Evolutionary conservation across 2,329 filamentous ascomycete species (phyloP), one percentile per base, ranked within the genome.

Genomic region (Cladosporium colombiae): DNA sequence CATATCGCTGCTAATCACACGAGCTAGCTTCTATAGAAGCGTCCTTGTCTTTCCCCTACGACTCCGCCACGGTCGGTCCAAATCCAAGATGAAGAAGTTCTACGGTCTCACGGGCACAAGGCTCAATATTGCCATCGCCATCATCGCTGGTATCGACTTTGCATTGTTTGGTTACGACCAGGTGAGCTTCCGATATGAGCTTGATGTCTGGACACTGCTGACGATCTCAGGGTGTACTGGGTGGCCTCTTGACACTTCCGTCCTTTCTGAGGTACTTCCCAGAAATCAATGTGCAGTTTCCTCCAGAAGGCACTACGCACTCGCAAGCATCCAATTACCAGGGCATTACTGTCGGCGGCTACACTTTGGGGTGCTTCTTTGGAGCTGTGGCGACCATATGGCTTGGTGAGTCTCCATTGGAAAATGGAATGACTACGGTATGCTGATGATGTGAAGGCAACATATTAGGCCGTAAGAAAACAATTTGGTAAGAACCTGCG

Each of bases 301-400:
- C 56, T 44, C 23, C 53, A 33, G 61, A 31, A n/a, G 63, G 53
- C 58, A 37, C 37, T 4, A 62, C 60, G 4, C 8, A 8, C 23
- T 56, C 61, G 33, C 50, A 56, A 44, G 68, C 66, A 6, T 70
- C 71, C 3, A 74, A 70, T 59, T 60, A 72, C 16, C 73, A 74
- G 69, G 77, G 64, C 13, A 77, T 76, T 37, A 69, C 73, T 11
- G 74, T 77, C 44, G 75, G 66, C 29, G 66, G 70, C 1, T 78
- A 78, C 66, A 77, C 76, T 31, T 61, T 79, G 1, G 81, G 82
- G 23, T 84, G 82, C 73, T 83, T 85, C 71, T 77, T 77, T 25
- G 83, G 83, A 31, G 82, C 83, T 2, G 76, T 84, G 46, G 72
- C 79, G 13, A 82, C 80, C 57, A 83, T 84, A 62, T 83, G 81